Evolutionary conservation across 2,329 filamentous ascomycete genomes (phyloP), one percentile per base, ranked within the genome.

Genomic region (Spiromastix sp.): DNA sequence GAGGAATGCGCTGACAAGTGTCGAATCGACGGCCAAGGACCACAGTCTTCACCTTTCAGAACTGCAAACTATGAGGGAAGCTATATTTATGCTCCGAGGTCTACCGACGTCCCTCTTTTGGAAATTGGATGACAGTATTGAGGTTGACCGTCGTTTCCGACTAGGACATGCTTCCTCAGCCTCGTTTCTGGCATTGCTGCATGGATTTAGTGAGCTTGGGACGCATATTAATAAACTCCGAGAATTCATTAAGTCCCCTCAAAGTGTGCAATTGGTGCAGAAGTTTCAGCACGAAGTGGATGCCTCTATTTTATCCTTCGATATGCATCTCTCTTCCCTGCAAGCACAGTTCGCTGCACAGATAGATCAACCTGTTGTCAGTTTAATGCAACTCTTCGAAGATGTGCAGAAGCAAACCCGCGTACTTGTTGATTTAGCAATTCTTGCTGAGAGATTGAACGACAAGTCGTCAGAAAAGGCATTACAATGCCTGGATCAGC

Each of bases 11-110:
- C 5, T 28, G n/a, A 21, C 32, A 19, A 31, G 45, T 2, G 48
- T 52, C 19, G 48, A 54, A 31, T 27, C 46, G n/a, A 36, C 47
- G 25, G 37, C 37, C 8, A 43, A 43, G 11, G 37, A 43, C 22
- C 36, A 48, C 18, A 50, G 50, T 39, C 47, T 52, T 18, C 40
- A 42, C 11, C 64, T 89, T 4, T 74, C 81, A 0, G 87, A 94
- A 52, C 64, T 82, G 1, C 77, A 87, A 43, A 65, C 79, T 8
- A 63, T 87, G 17, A 75, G 85, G 31, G 86, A 96, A 50, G 73
- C 77, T 0, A 64, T 95, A 1, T 89, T 85, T 48, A 93, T 95
- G 84, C 70, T 96, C 0, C 74, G 77, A 36, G 87, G 87, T 1
- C 63, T 91, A 3, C 72, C 78, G 4, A 89, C 82, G 2, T 79